Percentiles rank a stretch among this genome's conserved stretches.
Evolutionary conservation across 495 filamentous ascomycete genomes (phyloP).

Genomic region (Penicillium lividum): DNA sequence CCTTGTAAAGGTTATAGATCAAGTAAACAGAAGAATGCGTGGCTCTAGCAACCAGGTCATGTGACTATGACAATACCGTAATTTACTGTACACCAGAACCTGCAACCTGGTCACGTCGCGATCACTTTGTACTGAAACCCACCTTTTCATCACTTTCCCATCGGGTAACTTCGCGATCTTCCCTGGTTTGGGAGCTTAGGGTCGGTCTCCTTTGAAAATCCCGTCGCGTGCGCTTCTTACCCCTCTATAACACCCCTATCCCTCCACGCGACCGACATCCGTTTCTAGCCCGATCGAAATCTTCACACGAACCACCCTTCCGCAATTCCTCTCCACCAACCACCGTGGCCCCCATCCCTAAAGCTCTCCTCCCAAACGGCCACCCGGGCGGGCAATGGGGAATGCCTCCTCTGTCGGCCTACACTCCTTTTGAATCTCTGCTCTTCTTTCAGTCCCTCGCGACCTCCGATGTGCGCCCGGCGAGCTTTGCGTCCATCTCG

Average conservation of each 20-base stretch:
- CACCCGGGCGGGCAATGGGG: constrained; percentile 49
- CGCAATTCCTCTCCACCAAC: constrained; percentile 10
- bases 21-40: not conserved
- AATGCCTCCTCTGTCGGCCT: constrained; percentile 61
- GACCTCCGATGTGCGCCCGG: constrained; percentile 60
- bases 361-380: constrained; percentile 40
- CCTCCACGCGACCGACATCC: not conserved
- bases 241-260: not conserved
- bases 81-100: not conserved
- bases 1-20: not conserved
- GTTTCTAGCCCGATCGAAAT: constrained; percentile 12
- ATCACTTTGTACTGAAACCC: not conserved
- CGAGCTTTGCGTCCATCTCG: constrained; percentile 73
- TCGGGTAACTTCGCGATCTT: not conserved
- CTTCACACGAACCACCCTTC: constrained; percentile 14
- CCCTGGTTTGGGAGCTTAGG: not conserved
- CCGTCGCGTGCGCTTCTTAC: not conserved
- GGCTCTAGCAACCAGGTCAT: not conserved
- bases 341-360: constrained; percentile 48
- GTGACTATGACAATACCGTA: constrained; percentile 1
- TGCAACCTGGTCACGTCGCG: not conserved
- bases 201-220: not conserved
- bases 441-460: constrained; percentile 86
- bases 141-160: not conserved
- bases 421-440: constrained; percentile 85